These are phyloP conservation scores for Pilaira anomala DNA, from an alignment of 192 early-diverging fungal species.

Conservation along the genomic window DNA sequence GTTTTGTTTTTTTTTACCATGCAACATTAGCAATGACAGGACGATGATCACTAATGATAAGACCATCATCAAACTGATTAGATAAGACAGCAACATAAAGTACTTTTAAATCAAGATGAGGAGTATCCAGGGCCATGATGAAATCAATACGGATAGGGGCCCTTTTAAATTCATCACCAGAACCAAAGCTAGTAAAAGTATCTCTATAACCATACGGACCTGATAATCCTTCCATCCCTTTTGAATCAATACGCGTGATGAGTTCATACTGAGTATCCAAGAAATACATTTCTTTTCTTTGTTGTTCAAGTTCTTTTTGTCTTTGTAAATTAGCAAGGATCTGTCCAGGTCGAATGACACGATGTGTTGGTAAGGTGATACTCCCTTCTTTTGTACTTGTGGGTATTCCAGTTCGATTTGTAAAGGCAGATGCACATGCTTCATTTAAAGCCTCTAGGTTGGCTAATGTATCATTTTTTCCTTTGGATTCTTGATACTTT, in stretches of 20 bases:
- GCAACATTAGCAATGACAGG: constrained; percentile 31
- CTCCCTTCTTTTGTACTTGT: constrained; percentile 6
- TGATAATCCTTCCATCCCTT: constrained; percentile 3
- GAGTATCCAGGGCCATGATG: constrained; percentile 19
- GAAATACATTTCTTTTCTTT: constrained; percentile 2
- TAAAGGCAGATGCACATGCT: not conserved
- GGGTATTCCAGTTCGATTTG: constrained; percentile 6
- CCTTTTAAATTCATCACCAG: constrained; percentile 6
- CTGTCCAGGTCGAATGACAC: constrained; percentile 10
- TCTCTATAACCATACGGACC: constrained; percentile 34
- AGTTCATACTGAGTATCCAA: constrained; percentile 35
- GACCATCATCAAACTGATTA: constrained; percentile 36
- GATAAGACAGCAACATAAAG: constrained; percentile 20
- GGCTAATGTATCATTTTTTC: constrained; percentile 14
- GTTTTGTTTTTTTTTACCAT: constrained; percentile 15
- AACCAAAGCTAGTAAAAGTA: constrained; percentile 39
- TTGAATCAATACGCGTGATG: constrained; percentile 13
- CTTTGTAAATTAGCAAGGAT: not conserved
- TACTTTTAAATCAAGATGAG: constrained; percentile 1
- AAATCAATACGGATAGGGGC: constrained; percentile 32
- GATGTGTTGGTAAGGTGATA: constrained; percentile 24
- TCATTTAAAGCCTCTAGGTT: constrained; percentile 16
- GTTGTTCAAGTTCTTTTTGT: not conserved
- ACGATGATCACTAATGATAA: constrained; percentile 42
- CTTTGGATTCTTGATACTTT: not conserved